Conservation (phyloP, 2,329 filamentous ascomycete species). For the Cladorrhinum sp. region DNA sequence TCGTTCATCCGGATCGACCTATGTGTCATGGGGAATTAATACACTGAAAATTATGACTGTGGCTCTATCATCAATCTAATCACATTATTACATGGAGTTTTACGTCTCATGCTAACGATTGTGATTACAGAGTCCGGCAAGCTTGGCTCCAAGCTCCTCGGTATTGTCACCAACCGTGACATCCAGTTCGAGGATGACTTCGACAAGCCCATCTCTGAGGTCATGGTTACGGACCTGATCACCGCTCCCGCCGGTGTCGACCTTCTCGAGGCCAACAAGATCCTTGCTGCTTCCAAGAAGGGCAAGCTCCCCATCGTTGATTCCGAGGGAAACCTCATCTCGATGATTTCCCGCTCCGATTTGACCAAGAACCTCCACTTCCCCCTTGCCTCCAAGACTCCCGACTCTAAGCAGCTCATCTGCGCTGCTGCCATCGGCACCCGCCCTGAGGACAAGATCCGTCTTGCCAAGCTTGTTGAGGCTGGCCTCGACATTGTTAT, state of each 20-base stretch:
- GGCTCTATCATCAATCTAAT: slow-evolving; percentile 24
- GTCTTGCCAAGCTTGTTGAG: slow-evolving; percentile 83
- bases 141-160: slow-evolving; percentile 91
- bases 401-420: slow-evolving; percentile 95
- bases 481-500: slow-evolving; percentile 94
- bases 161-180: slow-evolving; percentile 96
- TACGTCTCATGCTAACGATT: slow-evolving; percentile 36
- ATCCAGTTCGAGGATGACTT: slow-evolving; percentile 89
- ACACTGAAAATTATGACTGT: slow-evolving; percentile 45
- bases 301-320: slow-evolving; percentile 95
- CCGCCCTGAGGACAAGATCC: slow-evolving; percentile 83
- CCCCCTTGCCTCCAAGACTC: slow-evolving; percentile 91
- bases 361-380: slow-evolving; percentile 99
- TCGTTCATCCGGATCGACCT: slow-evolving; percentile 99
- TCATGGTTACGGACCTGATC: slow-evolving; percentile 94
- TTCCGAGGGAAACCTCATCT: slow-evolving; percentile 77
- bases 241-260: slow-evolving; percentile 82
- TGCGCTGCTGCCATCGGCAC: slow-evolving; percentile 95
- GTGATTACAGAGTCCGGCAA: slow-evolving; percentile 72
- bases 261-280: slow-evolving; percentile 84
- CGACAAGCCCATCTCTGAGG: slow-evolving; percentile 70
- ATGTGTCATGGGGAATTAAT: slow-evolving; percentile 78
- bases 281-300: slow-evolving; percentile 95
- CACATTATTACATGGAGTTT: slow-evolving; percentile 28
- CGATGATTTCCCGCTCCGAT: slow-evolving; percentile 90